A percentile compares a stretch with the other conserved stretches of the same genome.
These are phyloP conservation scores for Turnera subulata DNA, from an alignment of 345 rosid species.

Conservation along the genomic window DNA sequence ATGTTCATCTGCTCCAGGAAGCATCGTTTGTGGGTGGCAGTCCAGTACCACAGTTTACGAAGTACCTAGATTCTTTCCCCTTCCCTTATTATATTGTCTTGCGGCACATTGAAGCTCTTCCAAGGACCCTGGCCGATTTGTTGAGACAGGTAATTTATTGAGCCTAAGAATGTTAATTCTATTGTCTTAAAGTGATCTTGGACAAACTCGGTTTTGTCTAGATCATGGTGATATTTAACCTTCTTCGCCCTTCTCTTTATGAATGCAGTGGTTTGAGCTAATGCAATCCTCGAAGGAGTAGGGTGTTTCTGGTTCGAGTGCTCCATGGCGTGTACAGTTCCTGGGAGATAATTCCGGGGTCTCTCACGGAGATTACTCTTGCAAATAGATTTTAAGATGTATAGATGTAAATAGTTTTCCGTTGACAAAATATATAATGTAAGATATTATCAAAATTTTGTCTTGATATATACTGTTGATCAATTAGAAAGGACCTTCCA, in stretches of 20 bases:
- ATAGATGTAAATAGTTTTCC: neutral
- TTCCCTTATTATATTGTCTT: constrained; percentile 82
- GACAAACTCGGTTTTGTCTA: too few species aligned
- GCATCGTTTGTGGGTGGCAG: constrained; percentile 31
- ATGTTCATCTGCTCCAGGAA: constrained; percentile 36
- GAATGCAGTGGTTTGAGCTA: constrained; percentile 85
- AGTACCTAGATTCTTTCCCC: constrained; percentile 84
- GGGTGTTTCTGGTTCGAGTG: neutral
- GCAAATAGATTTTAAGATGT: neutral
- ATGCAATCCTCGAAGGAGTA: constrained; percentile 69
- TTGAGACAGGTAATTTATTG: constrained; percentile 69
- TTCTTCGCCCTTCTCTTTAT: constrained; percentile 2
- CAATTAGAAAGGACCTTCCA: too few species aligned
- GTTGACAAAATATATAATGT: too few species aligned
- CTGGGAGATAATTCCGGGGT: too few species aligned
- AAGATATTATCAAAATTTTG: too few species aligned
- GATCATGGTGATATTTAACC: neutral
- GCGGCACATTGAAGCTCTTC: constrained; percentile 78
- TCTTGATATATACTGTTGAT: too few species aligned
- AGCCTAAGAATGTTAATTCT: too few species aligned
- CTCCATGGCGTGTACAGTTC: too few species aligned
- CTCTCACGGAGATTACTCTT: neutral
- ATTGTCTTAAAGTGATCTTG: too few species aligned
- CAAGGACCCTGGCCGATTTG: constrained; percentile 76
- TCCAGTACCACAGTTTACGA: constrained; percentile 30